These are phyloP conservation scores for Colletotrichum sp. DNA, from an alignment of 2,329 filamentous ascomycete species.

Conservation along the genomic window DNA sequence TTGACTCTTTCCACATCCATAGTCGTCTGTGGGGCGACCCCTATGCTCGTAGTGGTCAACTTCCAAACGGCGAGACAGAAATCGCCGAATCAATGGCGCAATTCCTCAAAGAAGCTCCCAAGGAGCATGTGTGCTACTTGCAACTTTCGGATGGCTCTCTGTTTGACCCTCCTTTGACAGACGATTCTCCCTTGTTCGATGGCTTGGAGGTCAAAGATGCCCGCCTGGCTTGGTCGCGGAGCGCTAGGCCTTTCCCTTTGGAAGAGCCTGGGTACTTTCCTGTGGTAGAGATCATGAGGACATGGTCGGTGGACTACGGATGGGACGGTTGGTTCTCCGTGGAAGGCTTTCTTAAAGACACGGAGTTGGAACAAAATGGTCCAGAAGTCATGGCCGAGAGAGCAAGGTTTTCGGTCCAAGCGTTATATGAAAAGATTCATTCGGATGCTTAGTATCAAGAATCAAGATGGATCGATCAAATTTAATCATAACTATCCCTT, in stretches of 20 bases:
- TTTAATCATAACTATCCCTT: not conserved
- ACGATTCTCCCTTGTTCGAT: not conserved
- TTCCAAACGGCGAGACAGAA: not conserved
- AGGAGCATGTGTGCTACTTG: not conserved
- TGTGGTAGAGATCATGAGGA: not conserved
- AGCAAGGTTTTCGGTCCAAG: not conserved
- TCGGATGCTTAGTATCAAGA: not conserved
- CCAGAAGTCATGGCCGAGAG: not conserved
- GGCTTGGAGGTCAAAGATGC: not conserved
- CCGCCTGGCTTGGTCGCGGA: not conserved
- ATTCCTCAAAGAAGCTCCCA: not conserved
- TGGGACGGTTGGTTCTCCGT: not conserved
- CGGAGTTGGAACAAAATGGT: not conserved
- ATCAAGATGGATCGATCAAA: not conserved
- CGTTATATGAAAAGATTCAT: not conserved
- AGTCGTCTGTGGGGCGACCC: not conserved
- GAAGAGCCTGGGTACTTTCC: not conserved
- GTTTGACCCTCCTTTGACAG: not conserved
- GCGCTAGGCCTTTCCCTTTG: not conserved
- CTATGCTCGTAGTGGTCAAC: not conserved
- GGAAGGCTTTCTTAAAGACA: not conserved
- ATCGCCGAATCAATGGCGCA: not conserved
- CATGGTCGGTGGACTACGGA: not conserved
- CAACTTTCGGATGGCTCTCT: not conserved
- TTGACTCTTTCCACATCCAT: not conserved